Evolutionary conservation across 257 asterid genomes (phyloP), one percentile per base, ranked within the genome.

Genomic region (Catharanthus roseus): DNA sequence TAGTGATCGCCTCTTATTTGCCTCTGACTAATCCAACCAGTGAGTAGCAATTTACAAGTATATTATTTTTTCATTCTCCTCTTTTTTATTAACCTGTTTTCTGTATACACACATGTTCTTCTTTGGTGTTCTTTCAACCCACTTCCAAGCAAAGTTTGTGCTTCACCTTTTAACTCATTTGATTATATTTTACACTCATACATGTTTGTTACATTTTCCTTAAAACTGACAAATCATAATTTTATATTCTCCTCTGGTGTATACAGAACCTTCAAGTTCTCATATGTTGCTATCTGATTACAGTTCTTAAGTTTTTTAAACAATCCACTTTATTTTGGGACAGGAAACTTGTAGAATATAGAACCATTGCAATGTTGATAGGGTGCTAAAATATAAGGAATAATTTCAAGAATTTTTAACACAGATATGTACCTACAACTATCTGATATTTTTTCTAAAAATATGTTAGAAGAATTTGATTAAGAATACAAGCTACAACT

Each of bases 141-240:
- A n/a, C n/a, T n/a, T n/a, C n/a, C n/a, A 38, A 88, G 86, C 83
- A 84, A 80, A 68, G 99, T 95, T 81, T 77, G 96, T 88, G 78
- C 89, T 78, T 76, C 80, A 68, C 72, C 86, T 78, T 45, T 79
- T 71, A 72, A 74, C 50, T 51, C 67, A 38, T 74, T 75, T 64
- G 38, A 42, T 31, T 57, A 18, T 61, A n/a, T 62, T 74, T 39
- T 68, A 21, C 33, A 38, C 56, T 60, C 44, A 51, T 76, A 23
- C 64, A 39, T 58, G 18, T 54, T 65, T 2, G 6, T 24, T n/a
- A 4, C 60, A 16, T 51, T 19, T 65, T 39, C 16, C 0, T 29
- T 63, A 18, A 18, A 47, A 19, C 31, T 31, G 53, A 6, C 19
- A 5, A 44, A 56, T 15, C 26, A 29, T 53, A 18, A 3, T 3